phyloP scores from a whole-genome alignment of 1,284 basidiomycete species.

The Boletus mariae region DNA sequence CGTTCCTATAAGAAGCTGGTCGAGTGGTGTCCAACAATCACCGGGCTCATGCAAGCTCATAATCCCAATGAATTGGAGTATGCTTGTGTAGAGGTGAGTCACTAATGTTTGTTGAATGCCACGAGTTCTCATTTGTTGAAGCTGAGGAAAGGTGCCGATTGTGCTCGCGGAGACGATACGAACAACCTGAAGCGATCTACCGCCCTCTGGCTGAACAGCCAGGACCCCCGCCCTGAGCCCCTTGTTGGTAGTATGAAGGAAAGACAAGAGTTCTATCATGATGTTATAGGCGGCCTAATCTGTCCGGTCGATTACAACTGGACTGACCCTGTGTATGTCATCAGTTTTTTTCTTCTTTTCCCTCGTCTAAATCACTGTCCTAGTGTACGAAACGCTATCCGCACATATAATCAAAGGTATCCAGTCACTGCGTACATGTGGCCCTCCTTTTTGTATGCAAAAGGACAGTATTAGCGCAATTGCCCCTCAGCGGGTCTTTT shows the following conservation, averaged over 20 bases:
- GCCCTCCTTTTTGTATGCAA: slow-evolving; percentile 17
- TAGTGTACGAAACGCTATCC: slow-evolving; percentile 6
- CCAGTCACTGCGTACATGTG: slow-evolving; percentile 14
- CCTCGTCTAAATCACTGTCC: not conserved
- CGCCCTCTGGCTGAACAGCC: slow-evolving; percentile 24
- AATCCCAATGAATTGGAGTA: not conserved
- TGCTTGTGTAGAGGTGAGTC: slow-evolving; percentile 4
- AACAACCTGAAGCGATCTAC: slow-evolving; percentile 9
- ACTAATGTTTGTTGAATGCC: not conserved
- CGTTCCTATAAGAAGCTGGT: slow-evolving; percentile 10
- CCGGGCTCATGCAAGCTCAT: not conserved
- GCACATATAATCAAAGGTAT: slow-evolving; percentile 13
- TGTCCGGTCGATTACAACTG: slow-evolving; percentile 30
- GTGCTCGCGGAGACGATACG: slow-evolving; percentile 22
- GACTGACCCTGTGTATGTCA: slow-evolving; percentile 16
- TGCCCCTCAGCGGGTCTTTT: slow-evolving; percentile 15
- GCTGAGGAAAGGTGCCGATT: slow-evolving; percentile 14
- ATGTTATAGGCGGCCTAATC: slow-evolving; percentile 24
- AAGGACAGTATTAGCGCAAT: slow-evolving; percentile 7
- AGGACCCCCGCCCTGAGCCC: slow-evolving; percentile 1
- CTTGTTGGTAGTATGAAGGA: slow-evolving; percentile 2
- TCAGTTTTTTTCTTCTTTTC: not conserved
- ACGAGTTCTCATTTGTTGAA: not conserved
- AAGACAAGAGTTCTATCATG: slow-evolving; percentile 24
- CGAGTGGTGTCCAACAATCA: slow-evolving; percentile 6